Conservation (phyloP, 2,329 filamentous ascomycete genomes). For the Trichoderma sp. region DNA sequence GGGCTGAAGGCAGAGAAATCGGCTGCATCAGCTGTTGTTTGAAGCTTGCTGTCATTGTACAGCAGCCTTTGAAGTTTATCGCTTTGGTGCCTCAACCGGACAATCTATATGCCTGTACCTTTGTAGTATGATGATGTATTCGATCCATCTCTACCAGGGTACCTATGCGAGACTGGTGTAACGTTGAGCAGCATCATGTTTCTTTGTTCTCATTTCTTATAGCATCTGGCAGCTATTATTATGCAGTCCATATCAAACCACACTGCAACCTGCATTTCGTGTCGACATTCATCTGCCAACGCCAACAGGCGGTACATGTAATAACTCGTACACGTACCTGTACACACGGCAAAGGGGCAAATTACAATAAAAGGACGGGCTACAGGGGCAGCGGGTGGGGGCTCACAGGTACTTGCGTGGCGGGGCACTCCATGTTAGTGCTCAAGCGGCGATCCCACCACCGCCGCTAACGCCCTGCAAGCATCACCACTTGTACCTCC, state of each 20-base stretch:
- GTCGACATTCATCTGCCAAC: neutral
- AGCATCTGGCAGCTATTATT: neutral
- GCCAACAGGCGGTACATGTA: neutral
- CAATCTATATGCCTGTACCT: neutral
- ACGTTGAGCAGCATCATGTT: neutral
- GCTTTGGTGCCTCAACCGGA: neutral
- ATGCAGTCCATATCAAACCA: neutral
- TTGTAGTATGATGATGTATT: neutral
- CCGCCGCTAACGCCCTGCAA: neutral
- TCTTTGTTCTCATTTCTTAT: neutral
- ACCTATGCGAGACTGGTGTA: neutral
- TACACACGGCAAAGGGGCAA: constrained; percentile 12
- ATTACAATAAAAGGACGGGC: neutral
- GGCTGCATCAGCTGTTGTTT: neutral
- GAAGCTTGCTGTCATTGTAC: constrained; percentile 9
- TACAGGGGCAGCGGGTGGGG: constrained; percentile 7
- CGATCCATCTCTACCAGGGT: neutral
- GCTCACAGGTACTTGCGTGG: neutral
- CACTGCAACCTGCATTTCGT: neutral
- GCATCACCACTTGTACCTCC: neutral
- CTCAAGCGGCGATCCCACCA: neutral
- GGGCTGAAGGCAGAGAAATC: neutral
- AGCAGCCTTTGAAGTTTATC: neutral
- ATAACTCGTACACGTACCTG: neutral
- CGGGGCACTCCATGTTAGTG: constrained; percentile 13